Conservation (phyloP, 257 asterid species). For the Knoxia roxburghii region DNA sequence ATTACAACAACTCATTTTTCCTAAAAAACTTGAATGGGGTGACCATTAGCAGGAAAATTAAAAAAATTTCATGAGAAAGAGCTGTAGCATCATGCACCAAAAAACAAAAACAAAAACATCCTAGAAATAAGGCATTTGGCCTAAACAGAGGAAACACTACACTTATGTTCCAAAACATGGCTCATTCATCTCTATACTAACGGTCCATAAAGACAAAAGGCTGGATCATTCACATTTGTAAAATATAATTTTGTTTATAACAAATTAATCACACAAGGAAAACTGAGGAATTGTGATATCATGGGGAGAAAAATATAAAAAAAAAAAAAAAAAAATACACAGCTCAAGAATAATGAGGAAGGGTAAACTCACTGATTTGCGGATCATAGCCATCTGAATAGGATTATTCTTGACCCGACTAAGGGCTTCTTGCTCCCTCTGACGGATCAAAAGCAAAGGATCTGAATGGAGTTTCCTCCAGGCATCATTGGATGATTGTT, state of each 20-base stretch:
- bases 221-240: background rate
- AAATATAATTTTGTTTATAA: no score
- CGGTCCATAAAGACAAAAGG: background rate
- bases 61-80: no score
- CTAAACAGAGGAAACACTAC: background rate
- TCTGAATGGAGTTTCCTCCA: constrained; percentile 98
- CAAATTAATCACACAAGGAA: background rate
- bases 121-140: background rate
- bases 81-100: no score
- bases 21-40: no score
- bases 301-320: no score
- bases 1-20: no score
- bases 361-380: constrained; percentile 64
- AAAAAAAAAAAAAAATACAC: no score
- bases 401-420: constrained; percentile 92
- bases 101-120: background rate
- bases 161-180: no score
- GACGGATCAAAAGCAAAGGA: constrained; percentile 90
- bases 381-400: constrained; percentile 92
- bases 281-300: background rate
- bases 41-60: background rate
- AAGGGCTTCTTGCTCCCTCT: constrained; percentile 93
- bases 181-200: no score
- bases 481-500: constrained; percentile 86
- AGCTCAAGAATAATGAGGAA: background rate